Base-by-base conservation (phyloP, 495 filamentous ascomycete genomes). In the Viridothelium virens region DNA sequence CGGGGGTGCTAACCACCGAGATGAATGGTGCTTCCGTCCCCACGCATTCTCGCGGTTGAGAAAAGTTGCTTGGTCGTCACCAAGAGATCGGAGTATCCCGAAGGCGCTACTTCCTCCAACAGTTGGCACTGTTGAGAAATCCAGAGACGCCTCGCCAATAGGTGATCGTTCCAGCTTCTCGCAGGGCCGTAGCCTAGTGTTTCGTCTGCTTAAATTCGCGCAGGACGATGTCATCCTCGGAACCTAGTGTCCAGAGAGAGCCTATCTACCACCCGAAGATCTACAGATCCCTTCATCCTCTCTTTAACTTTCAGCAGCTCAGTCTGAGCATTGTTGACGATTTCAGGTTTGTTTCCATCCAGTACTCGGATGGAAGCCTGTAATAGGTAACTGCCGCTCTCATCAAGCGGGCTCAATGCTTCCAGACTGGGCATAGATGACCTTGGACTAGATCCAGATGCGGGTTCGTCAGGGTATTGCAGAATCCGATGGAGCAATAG, bases 261-360 rank as follows among this genome's bases (percentile, higher is more conserved):
- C 56, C 88, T 78, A 74, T 90, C 87, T 3, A 81, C 85, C 62
- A 83, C 78, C 63, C 85, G 80, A 64, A 91, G 75, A 38, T 86
- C 85, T 56, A 90, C 84, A 6, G 83, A 82, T 5, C 87, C 86
- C 72, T 83, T 87, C 73, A 91, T 75, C 66, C 79, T 75, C 69
- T 86, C 82, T 68, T 85, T 86, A 67, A 90, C 78, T 9, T 74
- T 77, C 70, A 84, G 79, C 61, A 91, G 72, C 70, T 88, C 85
- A 66, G 82, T 79, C 31, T 81, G 81, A 4, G 81, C 88, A 5
- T 76, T 75, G 56, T 81, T 83, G 73, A 87, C 61, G 38, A 76
- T 72, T 53, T 74, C 75, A 16, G 77, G 65, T 31, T 70, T 77
- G 18, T 63, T 72, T 34, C 70, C 70, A 63, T 82, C 79, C 46